A percentile compares a stretch with the other conserved stretches of the same genome.
These are phyloP conservation scores for Suillus occidentalis DNA, from an alignment of 768 basidiomycete genomes.

Conservation along the genomic window DNA sequence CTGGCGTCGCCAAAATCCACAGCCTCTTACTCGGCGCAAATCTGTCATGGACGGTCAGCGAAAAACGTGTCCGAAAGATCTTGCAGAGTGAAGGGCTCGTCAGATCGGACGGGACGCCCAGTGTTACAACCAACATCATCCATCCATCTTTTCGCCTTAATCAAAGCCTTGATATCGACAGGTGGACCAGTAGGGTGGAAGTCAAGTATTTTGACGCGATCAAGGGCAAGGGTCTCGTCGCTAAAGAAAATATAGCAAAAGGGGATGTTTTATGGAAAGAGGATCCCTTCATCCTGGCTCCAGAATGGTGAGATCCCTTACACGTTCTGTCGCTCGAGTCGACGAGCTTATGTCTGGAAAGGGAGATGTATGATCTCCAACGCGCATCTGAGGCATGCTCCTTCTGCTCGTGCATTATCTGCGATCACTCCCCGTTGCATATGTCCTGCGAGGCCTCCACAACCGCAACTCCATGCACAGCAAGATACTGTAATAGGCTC, in stretches of 20 bases:
- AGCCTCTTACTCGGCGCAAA: slow-evolving; percentile 55
- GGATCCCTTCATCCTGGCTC: slow-evolving; percentile 77
- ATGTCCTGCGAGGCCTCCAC: slow-evolving; percentile 53
- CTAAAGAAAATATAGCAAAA: slow-evolving; percentile 60
- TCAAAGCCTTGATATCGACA: slow-evolving; percentile 56
- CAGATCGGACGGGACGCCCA: slow-evolving; percentile 13
- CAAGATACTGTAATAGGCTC: slow-evolving; percentile 78
- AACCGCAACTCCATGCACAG: slow-evolving; percentile 48
- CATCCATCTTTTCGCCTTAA: slow-evolving; percentile 69
- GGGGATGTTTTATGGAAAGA: slow-evolving; percentile 86
- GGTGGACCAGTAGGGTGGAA: slow-evolving; percentile 63
- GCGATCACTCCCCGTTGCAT: slow-evolving; percentile 41
- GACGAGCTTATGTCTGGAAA: slow-evolving; percentile 27
- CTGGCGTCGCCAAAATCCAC: slow-evolving; percentile 76
- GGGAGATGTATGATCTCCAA: slow-evolving; percentile 80
- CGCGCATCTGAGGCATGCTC: slow-evolving; percentile 59
- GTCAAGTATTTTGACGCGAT: slow-evolving; percentile 66
- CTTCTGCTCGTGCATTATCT: slow-evolving; percentile 70
- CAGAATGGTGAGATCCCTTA: slow-evolving; percentile 62
- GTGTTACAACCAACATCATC: slow-evolving; percentile 18
- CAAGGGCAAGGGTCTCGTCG: slow-evolving; percentile 85
- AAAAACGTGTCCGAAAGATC: slow-evolving; percentile 76
- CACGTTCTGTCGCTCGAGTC: not conserved
- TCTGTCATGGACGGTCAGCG: slow-evolving; percentile 77
- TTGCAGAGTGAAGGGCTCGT: slow-evolving; percentile 60